Base-by-base conservation (phyloP, 2,329 filamentous ascomycete species). In the Stromatinia cepivora region DNA sequence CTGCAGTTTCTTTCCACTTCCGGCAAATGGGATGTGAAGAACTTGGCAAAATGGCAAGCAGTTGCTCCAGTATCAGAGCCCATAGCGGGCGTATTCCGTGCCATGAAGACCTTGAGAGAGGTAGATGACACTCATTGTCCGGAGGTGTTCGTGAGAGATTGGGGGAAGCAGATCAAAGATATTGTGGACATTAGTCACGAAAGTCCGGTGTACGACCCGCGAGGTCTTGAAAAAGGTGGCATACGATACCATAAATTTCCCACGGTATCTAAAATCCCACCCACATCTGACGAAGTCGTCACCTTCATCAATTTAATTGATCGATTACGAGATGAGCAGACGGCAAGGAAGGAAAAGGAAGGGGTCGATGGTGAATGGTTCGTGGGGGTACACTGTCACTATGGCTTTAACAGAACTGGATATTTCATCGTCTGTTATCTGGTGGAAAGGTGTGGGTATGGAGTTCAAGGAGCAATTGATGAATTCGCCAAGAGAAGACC, bases 1-100 rank as follows among this genome's bases (percentile, higher is more conserved):
- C 84, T 98, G 22, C 91, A 94, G 75, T 90, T 95, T 76, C 87
- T 98, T 34, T 92, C 91, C 3, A 92, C 91, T 1, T 92, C 93
- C 74, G 94, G 94, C 4, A 98, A 98, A 81, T 98, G 94, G 94
- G 94, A 97, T 77, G 93, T 98, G 74, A 98, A 98, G 81, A 98
- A 98, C 76, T 84, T 97, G 15, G 88, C 87, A 70, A 98, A 98
- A 78, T 98, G 94, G 94, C 87, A 92, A 79, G 88, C 88, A 25
- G 91, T 96, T 0, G 80, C 83, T 1, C 91, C 93, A 0, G 92
- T 97, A 1, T 96, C 92, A 0, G 84, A 86, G 1, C 88, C 90
- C 4, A 95, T 98, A 70, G 92, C 86, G 0, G 87, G 88, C 20
- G 83, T 93, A 6, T 97, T 97, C 78, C 88, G 92, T 36, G 94